Percentiles rank a stretch among this genome's conserved stretches.
These are phyloP conservation scores for Aspergillus uvarum DNA, from an alignment of 2,329 filamentous ascomycete genomes.

Conservation along the genomic window DNA sequence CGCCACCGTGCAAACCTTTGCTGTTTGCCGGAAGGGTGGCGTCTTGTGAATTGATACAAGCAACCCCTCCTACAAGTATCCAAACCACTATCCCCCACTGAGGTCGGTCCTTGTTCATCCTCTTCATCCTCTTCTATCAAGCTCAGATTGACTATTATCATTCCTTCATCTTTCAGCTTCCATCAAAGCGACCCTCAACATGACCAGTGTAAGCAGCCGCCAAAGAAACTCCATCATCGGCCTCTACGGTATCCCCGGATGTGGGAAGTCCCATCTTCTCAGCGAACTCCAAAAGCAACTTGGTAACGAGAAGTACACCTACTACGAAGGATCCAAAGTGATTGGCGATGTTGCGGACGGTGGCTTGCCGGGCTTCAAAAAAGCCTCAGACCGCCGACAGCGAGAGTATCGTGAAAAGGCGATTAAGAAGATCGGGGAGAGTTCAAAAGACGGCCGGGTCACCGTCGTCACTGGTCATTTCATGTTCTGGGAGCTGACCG, in stretches of 20 bases:
- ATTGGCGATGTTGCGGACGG: not conserved
- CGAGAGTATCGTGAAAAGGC: not conserved
- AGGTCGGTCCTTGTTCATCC: too few species aligned
- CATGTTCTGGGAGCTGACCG: slow-evolving; percentile 50
- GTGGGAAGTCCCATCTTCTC: not conserved
- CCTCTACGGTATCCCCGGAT: slow-evolving; percentile 2
- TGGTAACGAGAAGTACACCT: not conserved
- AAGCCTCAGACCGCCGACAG: not conserved
- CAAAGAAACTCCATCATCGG: not conserved
- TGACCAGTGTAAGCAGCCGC: too few species aligned
- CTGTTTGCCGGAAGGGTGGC: too few species aligned
- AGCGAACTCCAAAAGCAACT: slow-evolving; percentile 5
- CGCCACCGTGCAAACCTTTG: too few species aligned
- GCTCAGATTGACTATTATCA: too few species aligned
- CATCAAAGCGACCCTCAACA: too few species aligned
- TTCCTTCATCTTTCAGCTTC: too few species aligned
- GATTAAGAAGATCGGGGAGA: not conserved
- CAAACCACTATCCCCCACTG: too few species aligned
- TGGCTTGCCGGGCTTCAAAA: not conserved
- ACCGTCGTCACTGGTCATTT: slow-evolving; percentile 58
- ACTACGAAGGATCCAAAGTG: not conserved
- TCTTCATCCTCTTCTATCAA: too few species aligned
- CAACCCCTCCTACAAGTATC: too few species aligned
- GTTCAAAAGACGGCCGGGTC: slow-evolving; percentile 1
- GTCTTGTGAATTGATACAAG: too few species aligned